These are phyloP conservation scores for Chrysophaeum taylorii DNA, from an alignment of 352 stramenopile species.

Conservation along the genomic window DNA sequence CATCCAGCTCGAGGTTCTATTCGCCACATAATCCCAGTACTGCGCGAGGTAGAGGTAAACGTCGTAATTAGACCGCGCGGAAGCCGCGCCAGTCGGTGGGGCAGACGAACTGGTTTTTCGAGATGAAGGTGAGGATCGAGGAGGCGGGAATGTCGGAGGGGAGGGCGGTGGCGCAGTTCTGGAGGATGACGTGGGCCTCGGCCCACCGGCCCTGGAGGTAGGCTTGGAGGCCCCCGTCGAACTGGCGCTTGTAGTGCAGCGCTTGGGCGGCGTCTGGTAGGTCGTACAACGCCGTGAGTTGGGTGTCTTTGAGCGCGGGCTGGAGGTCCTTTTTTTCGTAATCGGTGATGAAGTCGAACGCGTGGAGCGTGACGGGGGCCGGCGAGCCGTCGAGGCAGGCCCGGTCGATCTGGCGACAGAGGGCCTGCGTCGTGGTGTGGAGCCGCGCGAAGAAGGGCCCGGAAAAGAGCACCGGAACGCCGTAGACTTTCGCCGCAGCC, in stretches of 20 bases:
- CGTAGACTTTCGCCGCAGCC: conserved; percentile 80
- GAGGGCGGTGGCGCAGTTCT: not conserved
- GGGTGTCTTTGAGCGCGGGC: conserved; percentile 25
- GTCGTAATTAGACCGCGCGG: too few relatives aligned
- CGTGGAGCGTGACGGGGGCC: conserved; percentile 77
- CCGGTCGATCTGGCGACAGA: conserved; percentile 69
- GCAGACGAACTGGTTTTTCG: not conserved
- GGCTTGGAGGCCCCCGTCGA: conserved; percentile 58
- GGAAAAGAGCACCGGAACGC: conserved; percentile 82
- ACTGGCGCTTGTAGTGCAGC: conserved; percentile 58
- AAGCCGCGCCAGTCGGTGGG: not conserved
- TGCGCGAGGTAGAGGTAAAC: too few relatives aligned
- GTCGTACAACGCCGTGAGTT: conserved; percentile 53
- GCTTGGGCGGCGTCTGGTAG: conserved; percentile 66
- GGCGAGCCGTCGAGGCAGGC: conserved; percentile 76
- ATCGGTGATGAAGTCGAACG: conserved; percentile 59
- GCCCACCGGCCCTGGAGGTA: conserved; percentile 85
- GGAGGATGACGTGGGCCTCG: not conserved
- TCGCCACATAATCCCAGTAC: too few relatives aligned
- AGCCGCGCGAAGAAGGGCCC: conserved; percentile 78
- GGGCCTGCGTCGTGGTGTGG: conserved; percentile 50
- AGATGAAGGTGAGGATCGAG: not conserved
- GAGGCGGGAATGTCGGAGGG: not conserved
- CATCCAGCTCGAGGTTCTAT: too few relatives aligned
- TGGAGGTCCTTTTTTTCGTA: not conserved